Base-by-base conservation (phyloP, 1,284 basidiomycete genomes). In the Trametes sp. region DNA sequence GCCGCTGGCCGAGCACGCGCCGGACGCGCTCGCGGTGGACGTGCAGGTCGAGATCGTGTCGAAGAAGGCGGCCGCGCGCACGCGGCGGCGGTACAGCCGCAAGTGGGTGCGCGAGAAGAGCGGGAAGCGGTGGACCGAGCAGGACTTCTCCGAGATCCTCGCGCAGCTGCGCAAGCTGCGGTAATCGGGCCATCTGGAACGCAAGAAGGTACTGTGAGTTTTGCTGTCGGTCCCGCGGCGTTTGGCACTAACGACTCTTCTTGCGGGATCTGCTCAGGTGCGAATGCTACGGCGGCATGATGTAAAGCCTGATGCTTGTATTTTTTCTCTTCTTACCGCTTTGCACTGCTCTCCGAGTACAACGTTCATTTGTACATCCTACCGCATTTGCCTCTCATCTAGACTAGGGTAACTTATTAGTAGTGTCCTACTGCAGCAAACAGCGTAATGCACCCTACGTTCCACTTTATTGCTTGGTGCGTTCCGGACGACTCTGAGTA, bases 61-160 rank as follows among this genome's bases (percentile, higher is more conserved):
- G 48, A 59, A 58, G 46, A 57, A 64, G 49, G 63, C 63, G 23
- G 61, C 58, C 3, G 58, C 58, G 48, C 66, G 66, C n/a, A 54
- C 66, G 54, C 56, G 54, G 62, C 54, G 62, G 55, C 67, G 67
- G 6, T 65, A 54, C 57, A 69, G 65, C 59, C 65, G 65, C 44
- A 67, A 69, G 54, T 69, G 68, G 68, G 45, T 69, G 3, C 68
- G 68, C 59, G 68, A 69, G 55, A 55, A 61, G 50, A 60, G 58
- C 53, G 68, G 68, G 21, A 65, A 67, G 59, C 63, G 68, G 54
- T 67, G 59, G 61, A 65, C 64, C 5, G 65, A 65, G 59, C 45
- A 63, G 48, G 68, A 69, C 51, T 69, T 65, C 21, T 56, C 53
- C 24, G 61, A 62, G 52, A 54, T 69, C 57, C 26, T 69, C 28